A percentile compares a stretch with the other conserved stretches of the same genome.
These are phyloP conservation scores for Plasmodium gonderi DNA, from an alignment of 169 alveolate genomes.

Conservation along the genomic window DNA sequence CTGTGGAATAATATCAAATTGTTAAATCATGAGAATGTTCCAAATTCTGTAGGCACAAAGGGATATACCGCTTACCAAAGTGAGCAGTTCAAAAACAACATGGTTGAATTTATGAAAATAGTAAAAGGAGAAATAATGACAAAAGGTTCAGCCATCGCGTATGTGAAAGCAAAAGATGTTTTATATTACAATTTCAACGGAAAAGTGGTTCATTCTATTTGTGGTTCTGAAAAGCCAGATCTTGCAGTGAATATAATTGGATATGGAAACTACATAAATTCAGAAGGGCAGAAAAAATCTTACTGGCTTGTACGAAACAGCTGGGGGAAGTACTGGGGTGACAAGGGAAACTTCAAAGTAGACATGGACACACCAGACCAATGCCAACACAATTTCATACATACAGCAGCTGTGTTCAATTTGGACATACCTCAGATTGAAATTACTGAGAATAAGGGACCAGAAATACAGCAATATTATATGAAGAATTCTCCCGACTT, in stretches of 20 bases:
- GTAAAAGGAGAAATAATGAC: slow-evolving; percentile 24
- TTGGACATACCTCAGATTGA: background rate
- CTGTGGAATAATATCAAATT: background rate
- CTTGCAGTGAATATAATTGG: slow-evolving; percentile 59
- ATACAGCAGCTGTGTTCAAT: slow-evolving; percentile 2
- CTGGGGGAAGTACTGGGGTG: slow-evolving; percentile 39
- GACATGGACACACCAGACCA: slow-evolving; percentile 35
- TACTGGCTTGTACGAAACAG: slow-evolving; percentile 21
- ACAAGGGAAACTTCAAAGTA: slow-evolving; percentile 14
- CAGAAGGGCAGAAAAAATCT: background rate
- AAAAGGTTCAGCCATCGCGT: slow-evolving; percentile 43
- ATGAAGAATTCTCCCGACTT: background rate
- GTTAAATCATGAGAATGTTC: background rate
- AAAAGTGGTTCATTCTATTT: slow-evolving; percentile 1
- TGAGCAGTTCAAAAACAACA: background rate
- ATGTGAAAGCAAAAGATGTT: slow-evolving; percentile 9
- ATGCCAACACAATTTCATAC: slow-evolving; percentile 3
- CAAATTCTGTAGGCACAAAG: background rate
- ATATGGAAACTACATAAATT: slow-evolving; percentile 47
- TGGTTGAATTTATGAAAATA: slow-evolving; percentile 20
- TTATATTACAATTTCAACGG: slow-evolving; percentile 66
- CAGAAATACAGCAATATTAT: background rate
- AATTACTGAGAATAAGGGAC: background rate
- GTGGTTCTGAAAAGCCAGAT: slow-evolving; percentile 39
- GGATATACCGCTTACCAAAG: slow-evolving; percentile 2